These are phyloP conservation scores for Globisporangium barbulae DNA, from an alignment of 352 stramenopile genomes.

Conservation along the genomic window DNA sequence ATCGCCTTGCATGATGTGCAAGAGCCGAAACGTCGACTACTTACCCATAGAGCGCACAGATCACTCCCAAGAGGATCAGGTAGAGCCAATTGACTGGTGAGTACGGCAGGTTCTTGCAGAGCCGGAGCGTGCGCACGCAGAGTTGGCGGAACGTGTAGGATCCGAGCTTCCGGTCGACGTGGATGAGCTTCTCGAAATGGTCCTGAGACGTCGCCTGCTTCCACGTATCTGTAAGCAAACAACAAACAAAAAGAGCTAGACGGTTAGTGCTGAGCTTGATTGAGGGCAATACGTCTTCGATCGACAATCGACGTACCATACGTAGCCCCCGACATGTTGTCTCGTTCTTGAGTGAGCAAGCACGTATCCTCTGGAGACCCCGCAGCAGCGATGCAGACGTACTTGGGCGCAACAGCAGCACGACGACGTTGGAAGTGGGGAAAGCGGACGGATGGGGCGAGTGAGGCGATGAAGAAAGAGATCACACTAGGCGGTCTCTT, in stretches of 20 bases:
- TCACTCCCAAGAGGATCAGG: constrained; percentile 48
- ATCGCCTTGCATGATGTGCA: neutral
- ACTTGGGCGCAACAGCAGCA: neutral
- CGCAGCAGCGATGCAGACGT: constrained; percentile 5
- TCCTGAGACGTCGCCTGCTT: constrained; percentile 57
- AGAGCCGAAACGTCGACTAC: neutral
- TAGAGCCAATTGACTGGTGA: constrained; percentile 83
- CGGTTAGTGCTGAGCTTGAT: neutral
- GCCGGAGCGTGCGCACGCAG: constrained; percentile 48
- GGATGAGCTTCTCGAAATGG: constrained; percentile 59
- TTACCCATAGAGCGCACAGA: constrained; percentile 68
- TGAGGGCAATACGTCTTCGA: neutral
- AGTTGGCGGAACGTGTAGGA: constrained; percentile 50
- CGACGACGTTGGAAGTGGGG: neutral
- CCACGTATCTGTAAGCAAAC: constrained; percentile 51
- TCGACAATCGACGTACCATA: constrained; percentile 22
- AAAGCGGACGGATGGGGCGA: neutral
- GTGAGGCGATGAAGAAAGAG: neutral
- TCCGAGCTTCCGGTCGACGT: constrained; percentile 44
- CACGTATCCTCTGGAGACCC: neutral
- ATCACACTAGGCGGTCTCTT: neutral
- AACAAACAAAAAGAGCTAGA: neutral
- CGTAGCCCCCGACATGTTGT: constrained; percentile 15
- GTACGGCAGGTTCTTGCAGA: constrained; percentile 80
- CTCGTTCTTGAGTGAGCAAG: neutral